A percentile compares a stretch with the other conserved stretches of the same genome.
Conservation (phyloP, 2,329 filamentous ascomycete genomes). For the Penicillium freii region DNA sequence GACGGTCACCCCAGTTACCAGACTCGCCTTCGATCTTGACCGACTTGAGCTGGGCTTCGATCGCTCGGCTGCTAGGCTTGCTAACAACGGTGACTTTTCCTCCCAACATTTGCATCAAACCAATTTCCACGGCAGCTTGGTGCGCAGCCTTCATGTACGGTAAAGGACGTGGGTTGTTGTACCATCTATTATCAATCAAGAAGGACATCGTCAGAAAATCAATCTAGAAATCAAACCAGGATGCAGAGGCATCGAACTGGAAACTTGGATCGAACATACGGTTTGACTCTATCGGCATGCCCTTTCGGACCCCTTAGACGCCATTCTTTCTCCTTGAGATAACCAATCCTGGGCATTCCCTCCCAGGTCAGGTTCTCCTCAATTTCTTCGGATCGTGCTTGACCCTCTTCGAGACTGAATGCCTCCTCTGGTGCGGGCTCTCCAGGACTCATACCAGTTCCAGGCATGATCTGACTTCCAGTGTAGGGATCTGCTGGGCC, state of each 20-base stretch:
- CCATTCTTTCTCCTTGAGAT: conserved; percentile 40
- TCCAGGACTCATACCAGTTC: neutral
- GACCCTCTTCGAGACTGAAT: neutral
- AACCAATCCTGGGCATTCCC: conserved; percentile 56
- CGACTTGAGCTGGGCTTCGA: conserved; percentile 22
- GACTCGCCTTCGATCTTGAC: conserved; percentile 32
- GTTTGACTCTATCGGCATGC: conserved; percentile 40
- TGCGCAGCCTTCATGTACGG: conserved; percentile 44
- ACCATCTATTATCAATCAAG: conserved; percentile 14
- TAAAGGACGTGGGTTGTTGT: conserved; percentile 6
- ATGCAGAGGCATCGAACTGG: neutral
- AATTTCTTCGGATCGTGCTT: neutral
- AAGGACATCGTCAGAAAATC: neutral
- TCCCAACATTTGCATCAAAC: conserved; percentile 48
- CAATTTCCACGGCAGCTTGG: conserved; percentile 57
- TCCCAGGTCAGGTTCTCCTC: conserved; percentile 42
- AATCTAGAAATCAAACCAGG: neutral
- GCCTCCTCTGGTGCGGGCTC: neutral
- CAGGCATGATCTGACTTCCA: conserved; percentile 26
- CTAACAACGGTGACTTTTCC: neutral
- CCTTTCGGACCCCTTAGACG: conserved; percentile 35
- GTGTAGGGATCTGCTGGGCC: conserved; percentile 51
- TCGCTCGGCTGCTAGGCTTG: neutral
- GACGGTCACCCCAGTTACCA: conserved; percentile 22
- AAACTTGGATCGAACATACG: conserved; percentile 36